These are phyloP conservation scores for Lyophyllum atratum DNA, from an alignment of 768 basidiomycete genomes.

Conservation along the genomic window DNA sequence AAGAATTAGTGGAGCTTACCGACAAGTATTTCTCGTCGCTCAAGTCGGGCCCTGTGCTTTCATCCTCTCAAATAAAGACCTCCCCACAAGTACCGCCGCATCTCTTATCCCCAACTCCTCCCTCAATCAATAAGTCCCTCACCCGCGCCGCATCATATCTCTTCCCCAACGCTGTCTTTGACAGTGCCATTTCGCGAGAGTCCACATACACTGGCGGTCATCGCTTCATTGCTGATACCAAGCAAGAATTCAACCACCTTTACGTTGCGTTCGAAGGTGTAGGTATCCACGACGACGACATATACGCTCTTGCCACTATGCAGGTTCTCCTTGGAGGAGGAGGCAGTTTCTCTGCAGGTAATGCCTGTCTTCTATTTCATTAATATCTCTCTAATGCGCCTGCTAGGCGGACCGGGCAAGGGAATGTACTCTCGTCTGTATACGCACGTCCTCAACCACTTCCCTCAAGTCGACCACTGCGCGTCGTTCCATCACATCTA, in stretches of 20 bases:
- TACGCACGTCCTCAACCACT: conserved; percentile 93
- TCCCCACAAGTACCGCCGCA: conserved; percentile 48
- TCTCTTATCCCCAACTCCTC: conserved; percentile 55
- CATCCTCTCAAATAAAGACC: conserved; percentile 30
- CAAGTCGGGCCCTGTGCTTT: conserved; percentile 38
- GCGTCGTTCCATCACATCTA: conserved; percentile 98
- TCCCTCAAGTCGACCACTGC: conserved; percentile 92
- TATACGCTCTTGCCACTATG: conserved; percentile 91
- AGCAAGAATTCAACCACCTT: conserved; percentile 85
- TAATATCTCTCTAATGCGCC: conserved; percentile 3
- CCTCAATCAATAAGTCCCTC: conserved; percentile 63
- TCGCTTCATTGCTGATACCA: conserved; percentile 59
- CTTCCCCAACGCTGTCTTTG: conserved; percentile 44
- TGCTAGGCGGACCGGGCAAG: conserved; percentile 89
- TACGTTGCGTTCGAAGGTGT: conserved; percentile 93
- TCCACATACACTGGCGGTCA: conserved; percentile 86
- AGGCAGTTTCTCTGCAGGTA: conserved; percentile 92
- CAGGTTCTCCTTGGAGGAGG: conserved; percentile 96
- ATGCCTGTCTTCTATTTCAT: conserved; percentile 12
- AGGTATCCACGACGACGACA: conserved; percentile 87
- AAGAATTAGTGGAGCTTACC: conserved; percentile 82
- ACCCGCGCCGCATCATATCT: conserved; percentile 81
- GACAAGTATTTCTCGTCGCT: conserved; percentile 82
- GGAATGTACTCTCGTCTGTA: conserved; percentile 99
- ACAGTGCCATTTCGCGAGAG: conserved; percentile 32